These are phyloP conservation scores for Fusarium setosum DNA, from an alignment of 2,329 filamentous ascomycete species.

Conservation along the genomic window DNA sequence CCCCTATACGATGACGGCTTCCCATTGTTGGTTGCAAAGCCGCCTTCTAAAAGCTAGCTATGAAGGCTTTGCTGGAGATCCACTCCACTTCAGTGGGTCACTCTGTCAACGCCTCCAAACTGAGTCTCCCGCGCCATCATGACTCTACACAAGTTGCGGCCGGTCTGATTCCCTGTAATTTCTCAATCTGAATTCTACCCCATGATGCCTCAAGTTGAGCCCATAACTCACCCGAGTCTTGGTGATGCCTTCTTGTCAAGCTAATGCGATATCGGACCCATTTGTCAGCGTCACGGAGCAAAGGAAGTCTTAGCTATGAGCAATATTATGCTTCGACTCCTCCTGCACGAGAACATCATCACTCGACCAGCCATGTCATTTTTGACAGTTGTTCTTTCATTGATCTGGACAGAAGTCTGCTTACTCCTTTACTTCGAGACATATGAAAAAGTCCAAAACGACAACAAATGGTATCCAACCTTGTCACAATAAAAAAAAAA, in stretches of 20 bases:
- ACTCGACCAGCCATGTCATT: background rate
- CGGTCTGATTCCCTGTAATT: background rate
- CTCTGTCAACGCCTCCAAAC: background rate
- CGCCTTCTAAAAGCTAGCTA: background rate
- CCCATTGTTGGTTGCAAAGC: constrained; percentile 5
- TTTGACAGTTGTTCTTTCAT: constrained; percentile 16
- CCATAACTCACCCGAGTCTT: background rate
- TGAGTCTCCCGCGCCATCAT: background rate
- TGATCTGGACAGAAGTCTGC: constrained; percentile 6
- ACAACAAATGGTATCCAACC: constrained; percentile 40
- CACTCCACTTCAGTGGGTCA: constrained; percentile 12
- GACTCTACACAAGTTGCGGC: no score
- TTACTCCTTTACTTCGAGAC: constrained; percentile 17
- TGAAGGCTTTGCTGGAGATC: rapidly evolving
- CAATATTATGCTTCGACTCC: constrained; percentile 24
- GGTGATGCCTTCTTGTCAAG: background rate
- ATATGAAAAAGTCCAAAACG: constrained; percentile 21
- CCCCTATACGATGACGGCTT: constrained; percentile 42
- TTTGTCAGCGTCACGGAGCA: constrained; percentile 26
- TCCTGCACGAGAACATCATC: constrained; percentile 6
- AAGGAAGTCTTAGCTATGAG: constrained; percentile 24
- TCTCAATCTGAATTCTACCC: background rate
- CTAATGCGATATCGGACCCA: background rate
- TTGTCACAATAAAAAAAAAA: constrained; percentile 25
- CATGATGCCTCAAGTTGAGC: background rate